Conservation (phyloP, 2,329 filamentous ascomycete genomes). For the Fusarium mangiferae region DNA sequence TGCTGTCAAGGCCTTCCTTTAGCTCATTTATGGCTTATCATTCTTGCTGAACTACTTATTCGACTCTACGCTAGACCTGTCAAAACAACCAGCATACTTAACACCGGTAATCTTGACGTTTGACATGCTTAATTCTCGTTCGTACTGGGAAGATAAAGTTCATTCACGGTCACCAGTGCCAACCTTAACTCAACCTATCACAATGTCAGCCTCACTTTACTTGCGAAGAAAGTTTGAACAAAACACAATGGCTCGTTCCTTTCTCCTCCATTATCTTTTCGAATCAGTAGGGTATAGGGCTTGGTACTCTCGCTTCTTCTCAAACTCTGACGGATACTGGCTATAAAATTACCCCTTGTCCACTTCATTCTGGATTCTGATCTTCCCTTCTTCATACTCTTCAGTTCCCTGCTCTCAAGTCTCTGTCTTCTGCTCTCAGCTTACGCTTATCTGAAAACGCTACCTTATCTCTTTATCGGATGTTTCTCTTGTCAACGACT, state of each 20-base stretch:
- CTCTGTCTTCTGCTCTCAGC: neutral
- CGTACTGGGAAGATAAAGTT: neutral
- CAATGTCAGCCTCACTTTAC: rapidly evolving
- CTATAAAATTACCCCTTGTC: neutral
- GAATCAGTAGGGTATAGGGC: neutral
- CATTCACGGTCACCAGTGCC: too few relatives aligned
- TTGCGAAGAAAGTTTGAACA: rapidly evolving
- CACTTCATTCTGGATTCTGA: neutral
- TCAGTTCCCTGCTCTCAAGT: neutral
- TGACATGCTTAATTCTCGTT: neutral
- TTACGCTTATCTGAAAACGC: neutral
- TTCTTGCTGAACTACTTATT: rapidly evolving
- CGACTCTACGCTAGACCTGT: too few relatives aligned
- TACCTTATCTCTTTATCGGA: neutral
- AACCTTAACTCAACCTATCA: neutral
- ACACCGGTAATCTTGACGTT: neutral
- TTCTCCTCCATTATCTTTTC: neutral
- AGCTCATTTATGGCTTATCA: too few relatives aligned
- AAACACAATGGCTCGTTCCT: too few relatives aligned
- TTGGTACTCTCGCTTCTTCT: neutral
- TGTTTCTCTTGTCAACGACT: neutral
- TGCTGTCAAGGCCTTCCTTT: rapidly evolving
- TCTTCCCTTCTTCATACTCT: neutral
- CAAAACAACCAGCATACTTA: neutral
- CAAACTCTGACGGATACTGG: neutral